Base-by-base conservation (phyloP, 805 yeast genomes). In the Saturnispora kantuleensis region DNA sequence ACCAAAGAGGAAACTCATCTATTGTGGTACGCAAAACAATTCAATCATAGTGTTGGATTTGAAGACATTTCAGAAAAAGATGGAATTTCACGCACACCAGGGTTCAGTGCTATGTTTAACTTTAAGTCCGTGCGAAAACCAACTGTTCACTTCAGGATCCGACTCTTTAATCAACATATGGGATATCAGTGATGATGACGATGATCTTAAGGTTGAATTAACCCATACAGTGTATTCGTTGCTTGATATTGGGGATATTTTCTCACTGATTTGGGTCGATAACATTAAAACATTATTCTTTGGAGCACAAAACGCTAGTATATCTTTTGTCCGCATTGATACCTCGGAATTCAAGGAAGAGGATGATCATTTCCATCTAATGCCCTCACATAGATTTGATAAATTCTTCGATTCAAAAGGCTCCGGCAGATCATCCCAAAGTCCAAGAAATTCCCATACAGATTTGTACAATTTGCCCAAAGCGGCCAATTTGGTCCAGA, bases 1-100 rank as follows among this genome's bases (percentile, higher is more conserved):
- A 17, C 83, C 85, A 0, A 60, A 62, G 26, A 67, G 70, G 47
- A 71, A 71, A 31, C 60, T 82, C 7, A 51, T 90, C 4, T 84
- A 85, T 58, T 93, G 95, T 45, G 98, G 98, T 9, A 87, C 96
- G 1, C 95, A 89, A 52, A 85, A 84, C 55, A 84, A 93, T 10
- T 76, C 75, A 51, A 81, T 90, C 35, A 62, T 85, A 34, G 81
- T 85, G 1, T 79, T 73, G 56, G 90, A 86, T 54, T 65, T 84
- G 44, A 62, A 61, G 5, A 79, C 84, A 1, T 90, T 76, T 59
- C 79, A 79, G 51, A 67, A 70, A 41, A 72, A 71, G 38, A 60
- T 68, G 33, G 68, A 66, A 9, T 62, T 84, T 16, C 68, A 68
- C 5, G 85, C 84, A n/a, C 86, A 81, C 55, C 64, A 73, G 0